Evolutionary conservation across 1,284 basidiomycete species (phyloP).

Genomic region (Ceratorhiza oryzae-sativae): DNA sequence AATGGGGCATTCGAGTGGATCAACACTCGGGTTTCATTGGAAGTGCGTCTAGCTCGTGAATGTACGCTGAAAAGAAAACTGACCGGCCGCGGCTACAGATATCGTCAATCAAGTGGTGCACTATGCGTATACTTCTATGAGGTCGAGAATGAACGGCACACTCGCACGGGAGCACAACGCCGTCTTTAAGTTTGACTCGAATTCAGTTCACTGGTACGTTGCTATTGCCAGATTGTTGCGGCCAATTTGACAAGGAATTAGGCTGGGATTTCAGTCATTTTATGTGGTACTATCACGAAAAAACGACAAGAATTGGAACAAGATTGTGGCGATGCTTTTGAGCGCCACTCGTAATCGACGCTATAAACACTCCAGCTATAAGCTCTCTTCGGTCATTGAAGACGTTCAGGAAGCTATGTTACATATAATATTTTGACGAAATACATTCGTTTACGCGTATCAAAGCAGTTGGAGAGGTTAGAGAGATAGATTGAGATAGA

Average conservation of each 20-base stretch:
- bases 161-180: constrained; percentile 54
- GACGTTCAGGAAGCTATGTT: constrained; percentile 13
- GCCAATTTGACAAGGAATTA: constrained; percentile 48
- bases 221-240: not conserved
- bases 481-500: no score
- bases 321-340: constrained; percentile 4
- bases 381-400: not conserved
- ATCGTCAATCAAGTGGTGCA: constrained; percentile 65
- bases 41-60: constrained; percentile 53
- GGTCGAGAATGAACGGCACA: constrained; percentile 58
- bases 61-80: not conserved
- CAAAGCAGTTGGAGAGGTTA: no score
- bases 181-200: constrained; percentile 57
- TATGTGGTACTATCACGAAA: constrained; percentile 67
- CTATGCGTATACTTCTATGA: constrained; percentile 62
- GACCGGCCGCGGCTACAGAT: constrained; percentile 50
- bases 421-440: constrained; percentile 13
- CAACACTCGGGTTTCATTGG: constrained; percentile 61
- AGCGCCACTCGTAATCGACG: constrained; percentile 14
- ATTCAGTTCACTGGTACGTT: constrained; percentile 70
- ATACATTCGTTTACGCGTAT: no score
- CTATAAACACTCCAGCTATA: not conserved
- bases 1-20: constrained; percentile 60
- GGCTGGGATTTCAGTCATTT: constrained; percentile 84
- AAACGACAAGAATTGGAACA: constrained; percentile 48